These are phyloP conservation scores for Carex parvula DNA, from an alignment of 176 grass and related monocot genomes.

Conservation along the genomic window DNA sequence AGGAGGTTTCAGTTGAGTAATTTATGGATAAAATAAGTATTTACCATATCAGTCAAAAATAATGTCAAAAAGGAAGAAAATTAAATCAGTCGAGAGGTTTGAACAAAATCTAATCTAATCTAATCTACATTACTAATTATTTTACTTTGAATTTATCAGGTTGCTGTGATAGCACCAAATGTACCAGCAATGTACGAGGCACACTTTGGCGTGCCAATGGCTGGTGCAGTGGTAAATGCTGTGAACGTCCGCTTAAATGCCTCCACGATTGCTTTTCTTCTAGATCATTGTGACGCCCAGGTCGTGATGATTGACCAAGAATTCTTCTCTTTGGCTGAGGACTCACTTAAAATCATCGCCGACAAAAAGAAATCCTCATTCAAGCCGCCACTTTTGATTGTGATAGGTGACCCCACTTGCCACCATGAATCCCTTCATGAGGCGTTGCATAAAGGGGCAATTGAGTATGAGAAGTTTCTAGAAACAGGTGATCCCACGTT, in stretches of 20 bases:
- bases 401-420: slow-evolving; percentile 53
- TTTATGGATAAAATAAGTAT: neutral
- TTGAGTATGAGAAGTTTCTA: slow-evolving; percentile 84
- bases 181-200: slow-evolving; percentile 79
- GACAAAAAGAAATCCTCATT: slow-evolving; percentile 54
- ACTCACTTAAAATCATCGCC: slow-evolving; percentile 58
- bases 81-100: neutral
- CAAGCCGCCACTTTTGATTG: slow-evolving; percentile 52
- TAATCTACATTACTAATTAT: neutral
- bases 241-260: slow-evolving; percentile 80
- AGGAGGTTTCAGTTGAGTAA: neutral
- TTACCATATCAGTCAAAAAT: neutral
- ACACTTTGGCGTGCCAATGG: slow-evolving; percentile 89
- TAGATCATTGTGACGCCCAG: slow-evolving; percentile 62
- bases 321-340: slow-evolving; percentile 70
- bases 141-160: slow-evolving; percentile 33
- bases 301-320: slow-evolving; percentile 92
- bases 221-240: slow-evolving; percentile 73
- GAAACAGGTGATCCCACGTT: slow-evolving; percentile 62
- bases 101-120: neutral
- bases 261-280: slow-evolving; percentile 60
- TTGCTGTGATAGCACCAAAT: slow-evolving; percentile 89
- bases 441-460: slow-evolving; percentile 60
- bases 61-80: neutral
- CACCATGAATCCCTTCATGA: slow-evolving; percentile 44